These are phyloP conservation scores for Trematosphaeria pertusa DNA, from an alignment of 2,329 filamentous ascomycete species.

Conservation along the genomic window DNA sequence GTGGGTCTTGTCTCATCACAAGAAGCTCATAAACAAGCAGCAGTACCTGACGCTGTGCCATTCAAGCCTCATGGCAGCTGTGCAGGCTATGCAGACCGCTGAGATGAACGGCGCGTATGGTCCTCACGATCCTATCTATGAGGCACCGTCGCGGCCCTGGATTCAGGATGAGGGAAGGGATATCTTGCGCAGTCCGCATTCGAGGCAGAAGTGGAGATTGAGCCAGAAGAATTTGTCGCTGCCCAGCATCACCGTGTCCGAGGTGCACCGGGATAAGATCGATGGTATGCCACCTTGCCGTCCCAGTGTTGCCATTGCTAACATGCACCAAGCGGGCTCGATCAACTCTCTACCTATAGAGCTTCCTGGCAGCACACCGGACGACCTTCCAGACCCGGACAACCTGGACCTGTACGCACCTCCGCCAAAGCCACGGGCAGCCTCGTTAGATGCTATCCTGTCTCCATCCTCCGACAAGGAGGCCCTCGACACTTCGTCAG, in stretches of 20 bases:
- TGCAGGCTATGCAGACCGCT: constrained; percentile 35
- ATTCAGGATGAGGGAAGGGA: constrained; percentile 15
- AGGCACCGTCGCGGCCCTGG: constrained; percentile 32
- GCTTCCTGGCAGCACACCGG: constrained; percentile 37
- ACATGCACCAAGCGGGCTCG: constrained; percentile 16
- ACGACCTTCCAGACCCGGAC: constrained; percentile 21
- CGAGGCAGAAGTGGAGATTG: constrained; percentile 27
- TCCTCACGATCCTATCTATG: constrained; percentile 23
- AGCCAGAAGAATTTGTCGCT: constrained; percentile 30
- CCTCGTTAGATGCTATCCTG: neutral
- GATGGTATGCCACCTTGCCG: constrained; percentile 20
- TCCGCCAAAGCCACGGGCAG: constrained; percentile 1
- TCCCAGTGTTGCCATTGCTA: neutral
- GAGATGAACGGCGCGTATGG: constrained; percentile 27
- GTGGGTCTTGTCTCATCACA: constrained; percentile 38
- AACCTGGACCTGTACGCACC: constrained; percentile 17
- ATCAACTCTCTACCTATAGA: constrained; percentile 28
- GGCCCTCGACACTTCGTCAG: neutral
- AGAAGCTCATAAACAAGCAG: constrained; percentile 29
- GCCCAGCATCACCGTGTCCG: constrained; percentile 29
- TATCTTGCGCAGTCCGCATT: constrained; percentile 30
- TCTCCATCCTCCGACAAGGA: neutral
- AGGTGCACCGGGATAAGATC: constrained; percentile 15
- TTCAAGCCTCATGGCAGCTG: constrained; percentile 32
- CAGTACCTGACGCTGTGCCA: constrained; percentile 32